Evolutionary conservation across 352 stramenopile species (phyloP).

Genomic region (Elongisporangium prolatum): DNA sequence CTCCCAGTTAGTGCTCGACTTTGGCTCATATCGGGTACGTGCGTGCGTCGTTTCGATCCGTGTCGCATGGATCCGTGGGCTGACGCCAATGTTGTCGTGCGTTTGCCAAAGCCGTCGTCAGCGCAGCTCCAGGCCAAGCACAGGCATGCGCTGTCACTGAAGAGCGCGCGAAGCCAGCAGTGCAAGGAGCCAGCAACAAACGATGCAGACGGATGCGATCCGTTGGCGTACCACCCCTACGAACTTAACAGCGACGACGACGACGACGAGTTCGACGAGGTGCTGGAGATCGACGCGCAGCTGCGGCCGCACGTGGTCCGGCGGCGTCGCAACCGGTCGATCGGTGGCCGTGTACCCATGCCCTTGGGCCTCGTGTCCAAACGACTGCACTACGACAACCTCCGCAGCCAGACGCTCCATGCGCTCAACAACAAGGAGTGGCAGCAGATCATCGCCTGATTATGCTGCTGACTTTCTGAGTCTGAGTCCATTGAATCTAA

Average conservation of each 20-base stretch:
- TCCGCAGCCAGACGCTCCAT: conserved; percentile 44
- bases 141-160: conserved; percentile 11
- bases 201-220: conserved; percentile 32
- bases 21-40: conserved; percentile 35
- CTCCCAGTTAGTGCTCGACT: conserved; percentile 48
- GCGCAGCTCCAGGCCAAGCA: conserved; percentile 19
- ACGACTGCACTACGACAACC: conserved; percentile 47
- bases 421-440: conserved; percentile 56
- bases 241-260: conserved; percentile 51
- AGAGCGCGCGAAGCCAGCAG: conserved; percentile 17
- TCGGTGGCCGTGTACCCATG: conserved; percentile 18
- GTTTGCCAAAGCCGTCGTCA: conserved; percentile 18
- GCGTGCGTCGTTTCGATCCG: background rate
- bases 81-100: background rate
- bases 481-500: background rate
- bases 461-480: background rate
- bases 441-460: conserved; percentile 48
- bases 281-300: conserved; percentile 35
- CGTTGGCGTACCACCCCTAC: conserved; percentile 42
- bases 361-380: conserved; percentile 54
- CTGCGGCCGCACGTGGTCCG: conserved; percentile 33
- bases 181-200: conserved; percentile 14
- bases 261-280: conserved; percentile 39
- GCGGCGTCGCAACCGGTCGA: conserved; percentile 13
- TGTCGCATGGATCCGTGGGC: background rate